Base-by-base conservation (phyloP, 805 yeast genomes). In the Candida qinlingensis region DNA sequence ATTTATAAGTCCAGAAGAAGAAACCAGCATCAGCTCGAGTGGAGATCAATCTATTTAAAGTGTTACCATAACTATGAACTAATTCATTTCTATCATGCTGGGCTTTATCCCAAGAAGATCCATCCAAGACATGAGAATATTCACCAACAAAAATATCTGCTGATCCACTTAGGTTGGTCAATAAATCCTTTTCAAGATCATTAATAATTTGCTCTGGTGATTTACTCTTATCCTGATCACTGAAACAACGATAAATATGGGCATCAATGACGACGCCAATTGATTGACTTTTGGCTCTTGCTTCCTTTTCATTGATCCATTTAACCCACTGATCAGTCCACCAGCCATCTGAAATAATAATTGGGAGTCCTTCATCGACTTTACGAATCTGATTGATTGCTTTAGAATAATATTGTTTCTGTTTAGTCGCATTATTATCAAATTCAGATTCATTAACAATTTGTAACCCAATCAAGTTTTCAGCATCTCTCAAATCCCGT, bases 271-370 rank as follows among this genome's bases (percentile, higher is more conserved):
- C 79, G 7, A 89, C 76, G 2, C 91, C 92, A 5, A 80, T 54
- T 12, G 68, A 59, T 10, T 67, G 61, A 4, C 64, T 65, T 5
- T 66, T 65, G 3, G 65, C 59, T 12, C 61, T 52, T 39, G 67
- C 67, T 36, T 75, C 74, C 34, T 68, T 61, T 44, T 74, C 75
- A 39, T 59, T 53, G 7, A 88, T 64, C 83, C 85, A 87, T 51
- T 80, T 70, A 27, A 75, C 82, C 87, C 90, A 87, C 61, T 80
- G 87, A 54, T 77, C 77, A 5, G 94, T 77, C 83, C 89, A 84
- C 98, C 98, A 94, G 4, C 96, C 96, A 63, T 92, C 98, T 2
- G 96, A 87, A 35, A 92, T 85, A 13, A 86, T 69, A 6, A 92
- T 71, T 0, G 96, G 96, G 34, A 89, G 66, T 2, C 65, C 65